Evolutionary conservation across 2,329 filamentous ascomycete genomes (phyloP), one percentile per base, ranked within the genome.

Genomic region (Aspergillus sp.): DNA sequence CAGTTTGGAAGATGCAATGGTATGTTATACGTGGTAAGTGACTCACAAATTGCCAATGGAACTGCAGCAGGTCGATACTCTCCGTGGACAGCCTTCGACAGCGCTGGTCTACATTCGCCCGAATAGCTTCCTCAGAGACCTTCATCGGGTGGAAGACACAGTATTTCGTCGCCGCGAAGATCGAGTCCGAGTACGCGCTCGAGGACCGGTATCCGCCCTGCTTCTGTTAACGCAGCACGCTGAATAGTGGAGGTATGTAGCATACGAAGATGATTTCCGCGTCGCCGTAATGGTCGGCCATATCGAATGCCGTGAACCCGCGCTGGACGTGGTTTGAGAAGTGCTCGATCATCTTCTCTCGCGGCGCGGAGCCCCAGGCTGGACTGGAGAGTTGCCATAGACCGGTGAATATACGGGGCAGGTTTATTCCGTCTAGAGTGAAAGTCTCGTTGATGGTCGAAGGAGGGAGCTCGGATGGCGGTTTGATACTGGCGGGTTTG

Each of bases 241-340:
- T 31, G 2, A 9, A 4, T n/a, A 33, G 5, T 31, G n/a, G 39
- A 35, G 9, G 23, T 3, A 15, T 31, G 31, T 2, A 27, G 45
- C 51, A 12, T 8, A 53, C 51, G n/a, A 53, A 53, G 9, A 53
- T 53, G 11, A 53, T 53, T n/a, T 53, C 51, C 27, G 51, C 51
- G 35, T 53, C 51, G 14, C 51, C 51, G 8, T 53, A 53, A 15
- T 53, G 41, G n/a, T 53, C 51, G 24, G 51, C 51, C 51, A 53
- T 53, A 31, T 53, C 41, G 31, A 53, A 53, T 6, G 51, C 51
- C 21, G 51, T 53, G 51, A 53, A 45, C 9, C 51, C 51, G 7
- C 40, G n/a, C 11, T n/a, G 6, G 14, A 53, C 51, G 21, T 33
- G 45, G 24, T 21, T 35, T 2, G 51, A 53, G 7, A 53, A 53